Base-by-base conservation (phyloP, 2,329 filamentous ascomycete genomes). In the Fusarium redolens region DNA sequence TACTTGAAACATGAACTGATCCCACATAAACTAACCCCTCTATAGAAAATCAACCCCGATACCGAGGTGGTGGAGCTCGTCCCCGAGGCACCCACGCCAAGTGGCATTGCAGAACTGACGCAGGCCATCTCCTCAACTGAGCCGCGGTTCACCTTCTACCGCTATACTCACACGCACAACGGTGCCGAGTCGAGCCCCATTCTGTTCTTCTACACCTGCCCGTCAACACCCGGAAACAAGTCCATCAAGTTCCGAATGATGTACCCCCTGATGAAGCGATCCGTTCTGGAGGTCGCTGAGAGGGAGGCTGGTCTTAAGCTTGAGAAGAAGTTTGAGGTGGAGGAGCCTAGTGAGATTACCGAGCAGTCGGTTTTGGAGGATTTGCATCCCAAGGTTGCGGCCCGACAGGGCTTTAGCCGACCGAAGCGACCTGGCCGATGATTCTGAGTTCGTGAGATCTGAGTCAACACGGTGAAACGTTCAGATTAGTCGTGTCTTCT, bases 131-230 rank as follows among this genome's bases (percentile, higher is more conserved):
- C 92, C 10, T 73, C 86, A 14, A 87, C 86, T 25, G 92, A 94
- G 80, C 93, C 93, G 8, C 88, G 93, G 47, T 96, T 94, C 81
- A 92, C 91, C 11, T 94, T 96, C 80, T 96, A 92, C 85, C 88
- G 91, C 33, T 93, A 91, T 80, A 84, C 82, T 17, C 87, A 92
- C 78, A 87, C 87, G 45, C 83, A 90, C 69, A 82, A 85, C 37
- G 89, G 89, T 28, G 71, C 79, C 50, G 82, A 87, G 66, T 83
- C 85, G 58, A 87, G 85, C 61, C 89, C 91, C 5, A 84, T 96
- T 52, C 85, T 96, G 10, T 96, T 96, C 84, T 90, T 96, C 79
- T 96, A 95, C 83, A 96, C 93, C 10, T 95, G 93, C 80, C 94
- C 94, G 1, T 84, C 88, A 12, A 87, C 91, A 8, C 83, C 88